Percentiles rank a stretch among this genome's conserved stretches.
These are phyloP conservation scores for Glomus cerebriforme DNA, from an alignment of 192 early-diverging fungal genomes.

Conservation along the genomic window DNA sequence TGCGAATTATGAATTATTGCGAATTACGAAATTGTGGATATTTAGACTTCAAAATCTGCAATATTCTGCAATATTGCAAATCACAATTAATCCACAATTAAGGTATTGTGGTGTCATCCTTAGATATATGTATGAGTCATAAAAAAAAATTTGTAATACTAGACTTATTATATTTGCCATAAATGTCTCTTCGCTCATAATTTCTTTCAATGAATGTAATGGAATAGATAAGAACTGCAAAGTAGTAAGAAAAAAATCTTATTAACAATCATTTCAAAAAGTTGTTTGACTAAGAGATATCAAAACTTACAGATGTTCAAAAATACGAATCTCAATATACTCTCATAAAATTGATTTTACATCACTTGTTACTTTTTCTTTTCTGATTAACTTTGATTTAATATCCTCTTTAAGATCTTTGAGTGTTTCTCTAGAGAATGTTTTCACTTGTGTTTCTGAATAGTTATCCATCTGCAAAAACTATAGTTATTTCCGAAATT, in stretches of 20 bases:
- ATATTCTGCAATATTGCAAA: too few relatives aligned
- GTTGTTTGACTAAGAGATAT: neutral
- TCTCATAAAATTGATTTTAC: conserved; percentile 5
- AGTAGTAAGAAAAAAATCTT: conserved; percentile 11
- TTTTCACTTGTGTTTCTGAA: too few relatives aligned
- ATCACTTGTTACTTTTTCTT: conserved; percentile 15
- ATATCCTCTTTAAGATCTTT: conserved; percentile 20
- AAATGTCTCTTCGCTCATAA: conserved; percentile 27
- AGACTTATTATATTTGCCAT: conserved; percentile 34
- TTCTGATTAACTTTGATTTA: conserved; percentile 6
- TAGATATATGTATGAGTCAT: conserved; percentile 22
- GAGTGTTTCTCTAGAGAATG: conserved; percentile 7
- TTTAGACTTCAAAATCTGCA: too few relatives aligned
- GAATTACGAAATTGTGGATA: too few relatives aligned
- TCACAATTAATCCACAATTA: too few relatives aligned
- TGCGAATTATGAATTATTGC: too few relatives aligned
- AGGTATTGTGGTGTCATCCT: too few relatives aligned
- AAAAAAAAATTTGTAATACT: neutral
- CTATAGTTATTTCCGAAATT: too few relatives aligned
- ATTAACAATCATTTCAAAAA: neutral
- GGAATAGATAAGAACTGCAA: conserved; percentile 14
- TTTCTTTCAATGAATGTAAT: conserved; percentile 22
- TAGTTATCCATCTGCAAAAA: too few relatives aligned
- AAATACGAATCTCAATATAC: neutral
- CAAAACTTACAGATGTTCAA: conserved; percentile 22